A percentile compares a stretch with the other conserved stretches of the same genome.
Evolutionary conservation across 225 moss, liverwort and hornwort genomes (phyloP).

Genomic region (Physcomitrium patens): DNA sequence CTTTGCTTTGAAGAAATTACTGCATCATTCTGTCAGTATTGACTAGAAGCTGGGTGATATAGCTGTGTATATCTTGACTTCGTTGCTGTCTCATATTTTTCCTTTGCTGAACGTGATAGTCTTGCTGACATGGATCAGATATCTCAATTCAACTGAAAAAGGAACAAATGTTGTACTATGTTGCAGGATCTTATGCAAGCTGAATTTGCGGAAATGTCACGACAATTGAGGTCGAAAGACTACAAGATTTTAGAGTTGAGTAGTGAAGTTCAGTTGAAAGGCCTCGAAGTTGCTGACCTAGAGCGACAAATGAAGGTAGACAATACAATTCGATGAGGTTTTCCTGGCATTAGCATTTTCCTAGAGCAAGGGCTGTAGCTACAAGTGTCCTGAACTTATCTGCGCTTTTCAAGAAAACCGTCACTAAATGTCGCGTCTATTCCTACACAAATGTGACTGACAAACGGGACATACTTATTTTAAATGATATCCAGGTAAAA

Average conservation of each 20-base stretch:
- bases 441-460: background rate
- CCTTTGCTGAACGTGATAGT: background rate
- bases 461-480: background rate
- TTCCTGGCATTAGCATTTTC: background rate
- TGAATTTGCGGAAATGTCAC: conserved; percentile 33
- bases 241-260: conserved; percentile 32
- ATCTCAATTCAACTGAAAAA: background rate
- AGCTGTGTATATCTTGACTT: background rate
- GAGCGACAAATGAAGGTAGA: conserved; percentile 40
- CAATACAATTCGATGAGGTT: background rate
- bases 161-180: conserved; percentile 9
- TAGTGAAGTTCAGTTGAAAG: conserved; percentile 36
- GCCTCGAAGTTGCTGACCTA: conserved; percentile 32
- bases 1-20: background rate
- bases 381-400: background rate
- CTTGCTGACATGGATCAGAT: background rate
- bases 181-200: conserved; percentile 26
- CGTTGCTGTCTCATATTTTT: background rate
- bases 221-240: conserved; percentile 29
- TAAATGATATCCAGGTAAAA: conserved; percentile 24
- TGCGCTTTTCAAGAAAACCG: background rate
- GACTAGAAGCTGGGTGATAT: background rate
- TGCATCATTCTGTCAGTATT: background rate
- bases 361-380: background rate
- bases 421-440: background rate